Evolutionary conservation across 306 rosid genomes (phyloP).

Genomic region (Lotus japonicus): DNA sequence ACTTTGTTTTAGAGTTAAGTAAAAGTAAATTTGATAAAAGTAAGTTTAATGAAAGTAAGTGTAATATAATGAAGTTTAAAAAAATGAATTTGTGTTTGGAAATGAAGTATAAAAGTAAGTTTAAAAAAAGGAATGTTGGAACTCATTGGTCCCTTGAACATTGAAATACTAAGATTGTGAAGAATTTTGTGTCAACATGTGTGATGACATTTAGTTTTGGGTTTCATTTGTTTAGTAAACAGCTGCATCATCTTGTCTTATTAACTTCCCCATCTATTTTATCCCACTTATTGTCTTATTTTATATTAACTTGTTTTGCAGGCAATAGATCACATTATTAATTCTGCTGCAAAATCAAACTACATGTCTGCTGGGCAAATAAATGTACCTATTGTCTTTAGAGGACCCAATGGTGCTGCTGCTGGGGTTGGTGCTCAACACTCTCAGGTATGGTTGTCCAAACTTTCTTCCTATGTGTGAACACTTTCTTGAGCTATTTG

Average conservation of each 20-base stretch:
- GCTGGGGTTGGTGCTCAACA: constrained; percentile 99
- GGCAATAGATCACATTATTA: constrained; percentile 99
- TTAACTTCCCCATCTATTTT: background rate
- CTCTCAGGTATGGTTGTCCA: constrained; percentile 66
- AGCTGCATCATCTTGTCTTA: background rate
- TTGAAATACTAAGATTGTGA: background rate
- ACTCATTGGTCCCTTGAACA: background rate
- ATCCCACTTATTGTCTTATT: background rate
- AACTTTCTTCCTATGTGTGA: constrained; percentile 4
- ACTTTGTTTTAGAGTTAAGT: no score
- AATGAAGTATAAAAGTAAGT: no score
- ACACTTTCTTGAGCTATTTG: background rate
- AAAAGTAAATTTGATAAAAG: no score
- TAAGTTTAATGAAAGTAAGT: no score
- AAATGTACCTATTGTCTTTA: constrained; percentile 86
- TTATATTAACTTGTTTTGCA: constrained; percentile 28
- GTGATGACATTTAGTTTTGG: background rate
- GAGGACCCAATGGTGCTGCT: constrained; percentile 99
- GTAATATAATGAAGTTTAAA: no score
- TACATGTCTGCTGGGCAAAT: constrained; percentile 98
- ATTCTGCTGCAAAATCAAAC: constrained; percentile 95
- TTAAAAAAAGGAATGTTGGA: no score
- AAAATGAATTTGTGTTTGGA: no score
- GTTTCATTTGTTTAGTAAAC: background rate
- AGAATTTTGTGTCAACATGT: background rate